Evolutionary conservation across 352 stramenopile genomes (phyloP).

Genomic region (Globisporangium nunn): DNA sequence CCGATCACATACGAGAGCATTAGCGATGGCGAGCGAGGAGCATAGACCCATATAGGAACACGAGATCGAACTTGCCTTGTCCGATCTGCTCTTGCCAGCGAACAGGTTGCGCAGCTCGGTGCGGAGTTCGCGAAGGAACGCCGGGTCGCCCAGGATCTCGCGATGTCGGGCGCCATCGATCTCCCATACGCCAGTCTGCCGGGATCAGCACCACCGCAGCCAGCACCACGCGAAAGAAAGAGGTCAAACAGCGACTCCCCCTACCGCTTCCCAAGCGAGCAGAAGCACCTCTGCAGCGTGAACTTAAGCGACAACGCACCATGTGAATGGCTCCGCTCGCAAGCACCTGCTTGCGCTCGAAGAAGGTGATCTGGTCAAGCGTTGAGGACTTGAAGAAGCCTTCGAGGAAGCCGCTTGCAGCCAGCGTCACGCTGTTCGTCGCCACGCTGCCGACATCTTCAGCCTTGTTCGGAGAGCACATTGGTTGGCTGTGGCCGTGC

Average conservation of each 20-base stretch:
- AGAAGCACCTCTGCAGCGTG: neutral
- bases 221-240: too few species aligned
- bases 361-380: conserved; percentile 68
- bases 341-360: conserved; percentile 36
- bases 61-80: conserved; percentile 30
- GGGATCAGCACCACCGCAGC: neutral
- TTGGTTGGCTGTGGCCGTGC: conserved; percentile 27
- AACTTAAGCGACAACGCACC: conserved; percentile 14
- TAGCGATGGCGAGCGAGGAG: neutral
- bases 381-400: conserved; percentile 49
- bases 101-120: conserved; percentile 69
- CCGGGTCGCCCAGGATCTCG: conserved; percentile 62
- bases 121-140: conserved; percentile 69
- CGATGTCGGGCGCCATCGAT: conserved; percentile 63
- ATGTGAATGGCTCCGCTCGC: conserved; percentile 19
- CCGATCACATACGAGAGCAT: neutral
- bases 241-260: too few species aligned
- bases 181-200: conserved; percentile 76
- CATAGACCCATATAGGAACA: neutral
- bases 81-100: conserved; percentile 32
- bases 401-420: conserved; percentile 36
- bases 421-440: conserved; percentile 1
- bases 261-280: neutral
- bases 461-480: conserved; percentile 22
- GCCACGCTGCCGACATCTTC: conserved; percentile 5